phyloP scores from a whole-genome alignment of 257 asterid species.

The Rhazya stricta region DNA sequence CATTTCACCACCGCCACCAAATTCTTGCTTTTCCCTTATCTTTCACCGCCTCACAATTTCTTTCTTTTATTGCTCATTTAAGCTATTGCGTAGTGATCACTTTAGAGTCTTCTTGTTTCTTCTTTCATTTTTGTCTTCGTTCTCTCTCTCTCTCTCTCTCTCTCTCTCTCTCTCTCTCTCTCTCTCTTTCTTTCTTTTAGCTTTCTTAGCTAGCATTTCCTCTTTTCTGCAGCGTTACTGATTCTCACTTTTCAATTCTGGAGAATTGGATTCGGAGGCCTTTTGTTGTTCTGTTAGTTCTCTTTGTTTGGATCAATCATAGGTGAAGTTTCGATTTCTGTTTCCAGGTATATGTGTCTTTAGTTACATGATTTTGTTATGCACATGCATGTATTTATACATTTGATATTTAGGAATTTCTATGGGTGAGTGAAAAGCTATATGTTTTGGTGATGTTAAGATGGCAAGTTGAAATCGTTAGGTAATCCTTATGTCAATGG shows the following conservation, averaged over 20 bases:
- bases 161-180: no score
- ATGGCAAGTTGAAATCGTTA: background rate
- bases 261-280: background rate
- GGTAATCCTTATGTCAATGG: no score
- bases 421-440: background rate
- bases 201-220: background rate
- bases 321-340: background rate
- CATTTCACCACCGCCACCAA: no score
- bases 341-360: background rate
- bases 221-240: constrained; percentile 3
- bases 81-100: no score
- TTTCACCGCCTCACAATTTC: no score
- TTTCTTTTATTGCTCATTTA: no score
- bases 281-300: no score
- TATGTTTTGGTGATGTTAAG: background rate
- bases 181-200: constrained; percentile 1
- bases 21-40: no score
- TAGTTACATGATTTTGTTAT: background rate
- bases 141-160: no score
- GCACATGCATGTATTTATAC: background rate
- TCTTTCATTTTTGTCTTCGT: no score
- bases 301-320: background rate
- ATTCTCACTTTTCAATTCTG: background rate
- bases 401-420: background rate
- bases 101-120: no score